phyloP scores from a whole-genome alignment of 2,329 filamentous ascomycete genomes.

The Claviceps lovelessii region DNA sequence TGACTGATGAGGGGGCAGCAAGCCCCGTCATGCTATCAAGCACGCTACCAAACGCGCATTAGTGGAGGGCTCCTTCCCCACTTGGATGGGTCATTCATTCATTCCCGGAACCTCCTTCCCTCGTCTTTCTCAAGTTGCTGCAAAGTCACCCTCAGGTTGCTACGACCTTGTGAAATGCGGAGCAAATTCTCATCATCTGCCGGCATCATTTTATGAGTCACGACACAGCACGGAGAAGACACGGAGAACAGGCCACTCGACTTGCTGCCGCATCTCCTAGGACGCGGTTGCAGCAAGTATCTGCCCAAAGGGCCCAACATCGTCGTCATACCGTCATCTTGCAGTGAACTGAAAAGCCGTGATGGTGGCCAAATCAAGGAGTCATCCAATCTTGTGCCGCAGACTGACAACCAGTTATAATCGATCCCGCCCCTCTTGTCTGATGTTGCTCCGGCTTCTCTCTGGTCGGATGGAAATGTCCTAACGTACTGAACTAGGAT shows the following conservation, averaged over 20 bases:
- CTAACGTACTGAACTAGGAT: not conserved
- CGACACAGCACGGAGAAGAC: not conserved
- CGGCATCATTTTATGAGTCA: not conserved
- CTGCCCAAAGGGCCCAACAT: not conserved
- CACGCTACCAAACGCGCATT: not conserved
- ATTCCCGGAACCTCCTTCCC: not conserved
- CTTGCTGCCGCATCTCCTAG: not conserved
- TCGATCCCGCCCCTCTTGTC: not conserved
- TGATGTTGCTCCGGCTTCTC: not conserved
- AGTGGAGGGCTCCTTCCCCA: not conserved
- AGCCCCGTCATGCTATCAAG: not conserved
- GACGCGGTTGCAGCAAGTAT: not conserved
- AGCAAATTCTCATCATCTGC: not conserved
- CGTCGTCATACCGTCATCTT: not conserved
- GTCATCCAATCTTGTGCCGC: not conserved
- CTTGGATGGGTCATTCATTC: not conserved
- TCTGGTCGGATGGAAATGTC: no score
- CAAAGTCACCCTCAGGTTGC: no score
- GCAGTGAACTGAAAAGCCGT: not conserved
- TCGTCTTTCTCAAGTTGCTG: no score
- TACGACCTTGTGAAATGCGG: not conserved
- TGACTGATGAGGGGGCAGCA: not conserved
- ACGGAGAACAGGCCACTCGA: not conserved
- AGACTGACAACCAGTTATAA: not conserved
- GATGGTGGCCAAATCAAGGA: not conserved